These are phyloP conservation scores for Starmerella sp. DNA, from an alignment of 805 yeast genomes.

Conservation along the genomic window DNA sequence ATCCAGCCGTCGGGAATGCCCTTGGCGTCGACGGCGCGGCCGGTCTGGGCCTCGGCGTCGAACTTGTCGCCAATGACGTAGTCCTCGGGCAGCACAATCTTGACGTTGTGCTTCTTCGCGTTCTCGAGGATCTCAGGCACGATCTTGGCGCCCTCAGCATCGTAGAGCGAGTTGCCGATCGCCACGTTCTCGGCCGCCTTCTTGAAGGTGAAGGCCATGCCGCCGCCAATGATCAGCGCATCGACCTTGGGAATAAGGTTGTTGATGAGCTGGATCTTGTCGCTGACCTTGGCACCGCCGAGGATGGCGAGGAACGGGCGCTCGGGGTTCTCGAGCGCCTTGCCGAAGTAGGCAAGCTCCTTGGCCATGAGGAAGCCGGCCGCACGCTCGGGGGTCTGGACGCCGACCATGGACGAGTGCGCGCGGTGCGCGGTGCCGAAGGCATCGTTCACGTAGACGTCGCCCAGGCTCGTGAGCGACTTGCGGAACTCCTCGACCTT, in stretches of 20 bases:
- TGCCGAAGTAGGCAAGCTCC: constrained; percentile 94
- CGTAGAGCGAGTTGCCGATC: constrained; percentile 88
- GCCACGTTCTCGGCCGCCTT: constrained; percentile 75
- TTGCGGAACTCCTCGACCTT: constrained; percentile 80
- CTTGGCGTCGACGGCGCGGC: constrained; percentile 71
- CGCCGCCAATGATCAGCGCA: constrained; percentile 93
- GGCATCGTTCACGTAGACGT: constrained; percentile 93
- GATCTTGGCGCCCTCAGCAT: constrained; percentile 88
- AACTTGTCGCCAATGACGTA: constrained; percentile 92
- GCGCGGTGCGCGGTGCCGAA: constrained; percentile 99
- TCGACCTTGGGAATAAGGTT: constrained; percentile 88
- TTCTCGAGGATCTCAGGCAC: constrained; percentile 86
- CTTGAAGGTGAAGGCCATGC: constrained; percentile 99
- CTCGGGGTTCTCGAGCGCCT: constrained; percentile 94
- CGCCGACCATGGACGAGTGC: constrained; percentile 98
- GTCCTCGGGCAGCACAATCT: constrained; percentile 88
- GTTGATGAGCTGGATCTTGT: constrained; percentile 96
- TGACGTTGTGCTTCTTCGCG: constrained; percentile 93
- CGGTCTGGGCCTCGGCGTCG: constrained; percentile 78
- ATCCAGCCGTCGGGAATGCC: constrained; percentile 94
- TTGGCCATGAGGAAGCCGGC: constrained; percentile 97
- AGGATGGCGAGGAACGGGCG: constrained; percentile 98
- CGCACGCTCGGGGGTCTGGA: constrained; percentile 90
- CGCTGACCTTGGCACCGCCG: constrained; percentile 99
- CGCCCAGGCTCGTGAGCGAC: constrained; percentile 84